Conservation (phyloP, 306 rosid genomes). For the Mimosa pudica region DNA sequence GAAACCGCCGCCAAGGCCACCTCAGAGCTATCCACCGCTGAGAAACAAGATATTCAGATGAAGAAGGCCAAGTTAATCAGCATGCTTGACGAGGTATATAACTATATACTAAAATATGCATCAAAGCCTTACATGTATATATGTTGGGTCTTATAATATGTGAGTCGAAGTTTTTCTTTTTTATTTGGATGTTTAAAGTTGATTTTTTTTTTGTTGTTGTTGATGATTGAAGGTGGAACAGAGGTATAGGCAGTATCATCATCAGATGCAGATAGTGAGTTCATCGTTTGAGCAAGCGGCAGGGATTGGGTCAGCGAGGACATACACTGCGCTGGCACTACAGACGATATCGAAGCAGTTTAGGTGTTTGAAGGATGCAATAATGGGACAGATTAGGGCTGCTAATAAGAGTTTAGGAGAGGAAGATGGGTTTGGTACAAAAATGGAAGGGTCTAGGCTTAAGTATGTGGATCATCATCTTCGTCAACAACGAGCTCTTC, state of each 20-base stretch:
- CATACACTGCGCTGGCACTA: slow-evolving; percentile 91
- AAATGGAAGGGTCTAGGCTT: slow-evolving; percentile 82
- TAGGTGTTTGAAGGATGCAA: slow-evolving; percentile 91
- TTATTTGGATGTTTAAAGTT: no score
- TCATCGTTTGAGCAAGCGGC: slow-evolving; percentile 86
- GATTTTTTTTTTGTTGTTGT: not conserved
- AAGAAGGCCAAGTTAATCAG: slow-evolving; percentile 86
- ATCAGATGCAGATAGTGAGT: slow-evolving; percentile 91
- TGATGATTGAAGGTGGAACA: slow-evolving; percentile 73
- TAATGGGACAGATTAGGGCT: slow-evolving; percentile 65
- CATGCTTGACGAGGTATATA: slow-evolving; percentile 94
- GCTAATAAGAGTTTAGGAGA: slow-evolving; percentile 89
- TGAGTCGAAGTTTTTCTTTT: no score
- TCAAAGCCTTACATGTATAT: no score
- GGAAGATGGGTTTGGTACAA: slow-evolving; percentile 73
- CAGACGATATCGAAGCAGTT: slow-evolving; percentile 95
- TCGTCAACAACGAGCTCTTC: slow-evolving; percentile 94
- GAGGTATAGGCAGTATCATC: slow-evolving; percentile 93
- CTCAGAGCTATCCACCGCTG: slow-evolving; percentile 75
- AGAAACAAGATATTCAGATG: slow-evolving; percentile 96
- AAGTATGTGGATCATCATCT: slow-evolving; percentile 94
- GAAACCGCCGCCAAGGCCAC: slow-evolving; percentile 60
- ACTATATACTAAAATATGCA: no score
- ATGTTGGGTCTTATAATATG: no score
- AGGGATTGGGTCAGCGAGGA: slow-evolving; percentile 79